These are phyloP conservation scores for Lepidium aucheri DNA, from an alignment of 345 rosid species.

Conservation along the genomic window DNA sequence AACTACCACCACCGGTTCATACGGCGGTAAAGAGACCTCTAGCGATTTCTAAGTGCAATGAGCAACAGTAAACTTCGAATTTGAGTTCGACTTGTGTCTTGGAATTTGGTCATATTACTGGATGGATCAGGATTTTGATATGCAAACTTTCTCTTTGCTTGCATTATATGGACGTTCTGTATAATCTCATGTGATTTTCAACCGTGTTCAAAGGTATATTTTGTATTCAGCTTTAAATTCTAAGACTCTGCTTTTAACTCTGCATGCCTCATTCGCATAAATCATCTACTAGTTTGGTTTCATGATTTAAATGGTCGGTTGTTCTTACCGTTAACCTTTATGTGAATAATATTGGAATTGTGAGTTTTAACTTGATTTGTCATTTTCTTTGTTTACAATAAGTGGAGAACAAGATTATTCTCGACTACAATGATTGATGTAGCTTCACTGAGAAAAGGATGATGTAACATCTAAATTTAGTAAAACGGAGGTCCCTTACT, in stretches of 20 bases:
- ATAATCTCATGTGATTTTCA: neutral
- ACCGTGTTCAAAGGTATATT: neutral
- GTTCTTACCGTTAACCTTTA: neutral
- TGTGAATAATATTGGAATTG: neutral
- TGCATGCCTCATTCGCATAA: neutral
- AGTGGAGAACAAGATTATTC: neutral
- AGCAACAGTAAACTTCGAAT: too few species aligned
- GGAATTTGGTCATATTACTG: neutral
- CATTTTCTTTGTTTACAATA: constrained; percentile 23
- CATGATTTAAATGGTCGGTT: neutral
- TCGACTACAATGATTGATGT: too few species aligned
- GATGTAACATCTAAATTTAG: too few species aligned
- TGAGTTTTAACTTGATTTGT: neutral
- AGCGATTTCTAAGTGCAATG: neutral
- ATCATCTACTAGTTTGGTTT: neutral
- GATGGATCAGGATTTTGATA: neutral
- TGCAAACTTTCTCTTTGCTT: neutral
- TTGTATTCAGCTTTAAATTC: neutral
- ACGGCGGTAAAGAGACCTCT: constrained; percentile 14
- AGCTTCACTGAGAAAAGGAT: too few species aligned
- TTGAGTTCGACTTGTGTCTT: neutral
- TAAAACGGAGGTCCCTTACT: too few species aligned
- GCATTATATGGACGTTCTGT: neutral
- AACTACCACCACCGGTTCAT: constrained; percentile 5
- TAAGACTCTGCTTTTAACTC: neutral